phyloP scores from a whole-genome alignment of 1,139 yeast species.

The Nadsonia starkeyi-henricii region DNA sequence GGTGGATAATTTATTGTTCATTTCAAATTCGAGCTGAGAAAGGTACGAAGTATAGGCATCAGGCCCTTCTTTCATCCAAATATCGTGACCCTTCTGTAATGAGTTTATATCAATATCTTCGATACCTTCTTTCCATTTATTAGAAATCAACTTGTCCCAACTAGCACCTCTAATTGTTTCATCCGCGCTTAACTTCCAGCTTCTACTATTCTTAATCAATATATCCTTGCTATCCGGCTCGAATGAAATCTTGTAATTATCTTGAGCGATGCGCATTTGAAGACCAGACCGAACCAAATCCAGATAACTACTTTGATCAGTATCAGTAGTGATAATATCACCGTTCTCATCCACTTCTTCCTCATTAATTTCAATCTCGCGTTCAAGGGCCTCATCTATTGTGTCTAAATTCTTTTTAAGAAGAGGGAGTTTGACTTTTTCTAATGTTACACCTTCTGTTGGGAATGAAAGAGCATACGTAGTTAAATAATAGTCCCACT shows the following conservation, averaged over 20 bases:
- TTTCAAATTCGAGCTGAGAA: neutral
- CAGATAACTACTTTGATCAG: constrained; percentile 6
- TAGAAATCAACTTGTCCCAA: neutral
- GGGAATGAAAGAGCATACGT: constrained; percentile 91
- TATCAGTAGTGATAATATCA: constrained; percentile 5
- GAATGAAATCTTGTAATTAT: constrained; percentile 67
- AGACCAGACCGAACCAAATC: constrained; percentile 47
- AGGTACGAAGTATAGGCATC: constrained; percentile 11
- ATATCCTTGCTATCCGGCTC: constrained; percentile 65
- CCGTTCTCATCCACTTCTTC: constrained; percentile 9
- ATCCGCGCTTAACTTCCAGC: neutral
- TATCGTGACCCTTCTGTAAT: constrained; percentile 17
- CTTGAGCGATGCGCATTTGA: constrained; percentile 66
- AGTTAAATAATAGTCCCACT: constrained; percentile 86
- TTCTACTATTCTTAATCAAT: neutral
- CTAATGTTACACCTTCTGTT: constrained; percentile 88
- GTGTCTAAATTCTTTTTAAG: constrained; percentile 35
- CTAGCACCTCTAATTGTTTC: neutral
- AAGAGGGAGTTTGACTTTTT: constrained; percentile 60
- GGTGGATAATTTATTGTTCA: constrained; percentile 3
- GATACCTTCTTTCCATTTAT: neutral
- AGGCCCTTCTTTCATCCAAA: constrained; percentile 18
- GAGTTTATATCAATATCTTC: constrained; percentile 14
- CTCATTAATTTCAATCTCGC: constrained; percentile 14
- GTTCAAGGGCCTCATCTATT: neutral